Evolutionary conservation across 75 land plant genomes (phyloP).

Genomic region (Sequoiadendron giganteum): DNA sequence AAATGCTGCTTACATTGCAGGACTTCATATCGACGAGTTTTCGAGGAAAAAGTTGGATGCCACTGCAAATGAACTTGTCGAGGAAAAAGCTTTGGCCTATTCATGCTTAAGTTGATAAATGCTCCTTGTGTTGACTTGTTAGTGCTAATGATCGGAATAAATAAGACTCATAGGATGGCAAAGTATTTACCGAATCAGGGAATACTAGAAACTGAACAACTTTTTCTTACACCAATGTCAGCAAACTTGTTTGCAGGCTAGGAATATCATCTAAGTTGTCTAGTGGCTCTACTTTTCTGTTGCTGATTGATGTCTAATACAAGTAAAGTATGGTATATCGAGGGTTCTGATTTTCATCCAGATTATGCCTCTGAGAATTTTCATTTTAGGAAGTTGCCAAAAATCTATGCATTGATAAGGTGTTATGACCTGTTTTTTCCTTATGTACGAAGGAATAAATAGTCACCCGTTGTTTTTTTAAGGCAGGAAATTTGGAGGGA

Average conservation of each 20-base stretch:
- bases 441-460: not conserved
- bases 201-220: not conserved
- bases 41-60: constrained; percentile 87
- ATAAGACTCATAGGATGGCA: not conserved
- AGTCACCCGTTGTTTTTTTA: too few species aligned
- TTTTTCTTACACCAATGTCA: not conserved
- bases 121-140: not conserved
- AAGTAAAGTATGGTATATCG: not conserved
- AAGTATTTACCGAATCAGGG: not conserved
- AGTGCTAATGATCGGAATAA: not conserved
- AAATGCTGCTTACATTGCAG: constrained; percentile 24
- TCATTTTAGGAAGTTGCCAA: not conserved
- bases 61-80: constrained; percentile 74
- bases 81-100: constrained; percentile 84
- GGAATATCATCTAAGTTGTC: not conserved
- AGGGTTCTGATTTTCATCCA: not conserved
- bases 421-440: not conserved
- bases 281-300: not conserved
- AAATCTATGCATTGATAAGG: not conserved
- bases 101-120: constrained; percentile 49
- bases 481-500: not conserved
- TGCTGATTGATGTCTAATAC: not conserved
- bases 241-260: not conserved
- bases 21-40: constrained; percentile 71
- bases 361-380: not conserved